phyloP scores from a whole-genome alignment of 306 rosid species.

The Castanea crenata region DNA sequence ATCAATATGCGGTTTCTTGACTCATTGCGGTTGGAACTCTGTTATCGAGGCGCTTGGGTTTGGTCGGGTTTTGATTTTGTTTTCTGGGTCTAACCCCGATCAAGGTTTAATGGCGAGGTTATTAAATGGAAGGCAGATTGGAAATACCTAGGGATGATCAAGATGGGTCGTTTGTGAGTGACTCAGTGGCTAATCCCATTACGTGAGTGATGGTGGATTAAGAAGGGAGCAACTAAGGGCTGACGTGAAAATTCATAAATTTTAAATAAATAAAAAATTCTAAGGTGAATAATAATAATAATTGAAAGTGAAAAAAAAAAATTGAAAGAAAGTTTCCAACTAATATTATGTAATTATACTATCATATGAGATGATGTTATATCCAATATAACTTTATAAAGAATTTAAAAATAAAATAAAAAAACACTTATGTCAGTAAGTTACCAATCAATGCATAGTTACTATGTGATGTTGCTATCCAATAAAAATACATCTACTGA shows the following conservation, averaged over 20 bases:
- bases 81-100: constrained; percentile 30
- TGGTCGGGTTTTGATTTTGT: constrained; percentile 37
- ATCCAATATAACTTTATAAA: neutral
- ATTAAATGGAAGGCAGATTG: constrained; percentile 25
- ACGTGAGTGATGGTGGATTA: constrained; percentile 39
- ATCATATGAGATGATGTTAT: constrained; percentile 8
- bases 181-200: constrained; percentile 34
- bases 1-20: constrained; percentile 44
- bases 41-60: constrained; percentile 42
- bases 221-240: neutral
- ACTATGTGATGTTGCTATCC: no score
- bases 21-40: constrained; percentile 56
- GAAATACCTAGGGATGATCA: constrained; percentile 33
- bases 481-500: no score
- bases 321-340: constrained; percentile 13
- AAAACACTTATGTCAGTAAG: no score
- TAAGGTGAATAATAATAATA: no score
- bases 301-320: no score
- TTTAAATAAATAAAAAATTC: no score
- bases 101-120: constrained; percentile 46
- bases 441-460: no score
- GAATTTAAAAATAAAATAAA: no score
- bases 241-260: no score
- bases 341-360: neutral
- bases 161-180: constrained; percentile 38